Conservation (phyloP, 2,329 filamentous ascomycete genomes). For the Verticillium tricorpus region DNA sequence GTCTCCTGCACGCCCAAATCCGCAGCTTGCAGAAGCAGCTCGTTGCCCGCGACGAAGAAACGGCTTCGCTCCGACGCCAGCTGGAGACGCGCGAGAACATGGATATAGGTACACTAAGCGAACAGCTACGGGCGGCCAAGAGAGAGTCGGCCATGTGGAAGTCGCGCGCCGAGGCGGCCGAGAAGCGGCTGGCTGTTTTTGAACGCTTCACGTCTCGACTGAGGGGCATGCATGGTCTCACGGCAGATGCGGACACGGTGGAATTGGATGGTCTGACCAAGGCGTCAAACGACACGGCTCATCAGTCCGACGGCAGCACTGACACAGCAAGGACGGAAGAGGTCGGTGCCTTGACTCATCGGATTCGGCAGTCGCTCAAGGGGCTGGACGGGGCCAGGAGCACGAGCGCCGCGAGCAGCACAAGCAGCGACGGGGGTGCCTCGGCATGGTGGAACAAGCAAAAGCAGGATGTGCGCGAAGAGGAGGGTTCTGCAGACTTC, state of each 20-base stretch:
- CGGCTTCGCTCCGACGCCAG: constrained; percentile 36
- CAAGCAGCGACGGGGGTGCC: constrained; percentile 8
- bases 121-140: constrained; percentile 40
- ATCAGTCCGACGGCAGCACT: neutral
- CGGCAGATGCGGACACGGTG: neutral
- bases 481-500: neutral
- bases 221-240: constrained; percentile 19
- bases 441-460: constrained; percentile 11
- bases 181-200: constrained; percentile 45
- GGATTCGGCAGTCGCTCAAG: constrained; percentile 3
- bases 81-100: constrained; percentile 38
- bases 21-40: constrained; percentile 44
- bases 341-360: neutral
- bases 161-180: constrained; percentile 50
- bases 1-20: constrained; percentile 43
- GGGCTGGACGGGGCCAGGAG: constrained; percentile 1
- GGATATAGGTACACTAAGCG: constrained; percentile 40
- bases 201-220: constrained; percentile 35
- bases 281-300: neutral
- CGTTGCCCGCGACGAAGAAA: constrained; percentile 40
- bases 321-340: neutral
- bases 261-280: neutral
- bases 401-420: neutral
- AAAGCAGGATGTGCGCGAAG: neutral
- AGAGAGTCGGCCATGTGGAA: constrained; percentile 46